A percentile compares a stretch with the other conserved stretches of the same genome.
These are phyloP conservation scores for Rhynchospora tenuis DNA, from an alignment of 176 grass and related monocot genomes.

Conservation along the genomic window DNA sequence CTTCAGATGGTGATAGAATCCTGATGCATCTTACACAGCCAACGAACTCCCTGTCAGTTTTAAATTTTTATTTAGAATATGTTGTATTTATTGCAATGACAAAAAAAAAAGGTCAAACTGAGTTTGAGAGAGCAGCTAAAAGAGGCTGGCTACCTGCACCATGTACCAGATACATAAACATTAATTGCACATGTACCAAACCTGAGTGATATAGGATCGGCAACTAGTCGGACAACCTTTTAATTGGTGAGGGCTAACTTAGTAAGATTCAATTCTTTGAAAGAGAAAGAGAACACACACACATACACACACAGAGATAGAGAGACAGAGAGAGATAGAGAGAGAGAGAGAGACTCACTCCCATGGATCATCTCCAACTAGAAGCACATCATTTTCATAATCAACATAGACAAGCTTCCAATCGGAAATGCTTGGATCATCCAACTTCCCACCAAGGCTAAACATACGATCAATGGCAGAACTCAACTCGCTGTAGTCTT, in stretches of 20 bases:
- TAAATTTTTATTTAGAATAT: neutral
- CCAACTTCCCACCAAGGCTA: constrained; percentile 76
- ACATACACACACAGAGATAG: no score
- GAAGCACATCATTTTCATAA: constrained; percentile 94
- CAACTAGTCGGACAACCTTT: neutral
- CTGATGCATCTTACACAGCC: constrained; percentile 89
- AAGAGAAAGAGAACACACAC: neutral
- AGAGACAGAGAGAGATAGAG: neutral
- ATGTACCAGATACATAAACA: neutral
- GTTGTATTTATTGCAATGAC: neutral
- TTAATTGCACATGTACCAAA: neutral
- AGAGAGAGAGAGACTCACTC: constrained; percentile 51
- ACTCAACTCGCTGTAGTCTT: constrained; percentile 83
- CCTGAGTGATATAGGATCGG: neutral
- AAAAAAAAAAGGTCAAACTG: neutral
- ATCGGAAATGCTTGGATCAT: constrained; percentile 60
- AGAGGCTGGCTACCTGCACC: neutral
- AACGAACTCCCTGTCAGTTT: constrained; percentile 68
- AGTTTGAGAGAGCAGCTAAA: neutral
- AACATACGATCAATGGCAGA: constrained; percentile 85
- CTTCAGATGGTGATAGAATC: constrained; percentile 79
- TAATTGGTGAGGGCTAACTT: neutral
- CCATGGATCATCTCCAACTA: constrained; percentile 96
- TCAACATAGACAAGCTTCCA: constrained; percentile 99
- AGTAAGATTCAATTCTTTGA: neutral